These are phyloP conservation scores for Calonectria fujianensis DNA, from an alignment of 2,329 filamentous ascomycete genomes.

Conservation along the genomic window DNA sequence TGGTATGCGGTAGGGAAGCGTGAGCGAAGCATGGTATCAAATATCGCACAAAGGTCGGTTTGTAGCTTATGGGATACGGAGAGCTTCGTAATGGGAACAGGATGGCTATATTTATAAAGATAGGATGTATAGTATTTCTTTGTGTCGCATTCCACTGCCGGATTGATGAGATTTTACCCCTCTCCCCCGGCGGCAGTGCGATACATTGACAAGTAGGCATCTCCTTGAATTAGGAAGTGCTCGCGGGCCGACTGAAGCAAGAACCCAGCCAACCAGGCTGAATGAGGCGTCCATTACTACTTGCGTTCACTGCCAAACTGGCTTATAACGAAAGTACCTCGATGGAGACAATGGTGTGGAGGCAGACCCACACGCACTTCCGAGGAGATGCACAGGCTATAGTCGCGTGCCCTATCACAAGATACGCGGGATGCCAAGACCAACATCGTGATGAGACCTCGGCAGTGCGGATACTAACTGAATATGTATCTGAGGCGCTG, in stretches of 20 bases:
- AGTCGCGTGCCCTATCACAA: not conserved
- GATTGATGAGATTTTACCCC: not conserved
- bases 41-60: not conserved
- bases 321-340: not conserved
- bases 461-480: not conserved
- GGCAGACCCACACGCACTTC: not conserved
- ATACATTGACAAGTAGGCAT: not conserved
- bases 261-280: not conserved
- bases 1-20: constrained; percentile 31
- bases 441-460: not conserved
- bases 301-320: not conserved
- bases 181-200: not conserved
- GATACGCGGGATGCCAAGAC: not conserved
- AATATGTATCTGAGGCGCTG: not conserved
- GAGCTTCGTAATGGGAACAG: not conserved
- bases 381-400: not conserved
- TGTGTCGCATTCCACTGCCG: not conserved
- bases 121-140: not conserved
- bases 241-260: not conserved
- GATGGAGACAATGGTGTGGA: not conserved
- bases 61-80: not conserved
- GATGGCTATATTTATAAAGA: not conserved
- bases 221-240: not conserved
- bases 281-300: not conserved
- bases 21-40: constrained; percentile 25